These are phyloP conservation scores for Thalassiosira mediterranea DNA, from an alignment of 352 stramenopile species.

Conservation along the genomic window DNA sequence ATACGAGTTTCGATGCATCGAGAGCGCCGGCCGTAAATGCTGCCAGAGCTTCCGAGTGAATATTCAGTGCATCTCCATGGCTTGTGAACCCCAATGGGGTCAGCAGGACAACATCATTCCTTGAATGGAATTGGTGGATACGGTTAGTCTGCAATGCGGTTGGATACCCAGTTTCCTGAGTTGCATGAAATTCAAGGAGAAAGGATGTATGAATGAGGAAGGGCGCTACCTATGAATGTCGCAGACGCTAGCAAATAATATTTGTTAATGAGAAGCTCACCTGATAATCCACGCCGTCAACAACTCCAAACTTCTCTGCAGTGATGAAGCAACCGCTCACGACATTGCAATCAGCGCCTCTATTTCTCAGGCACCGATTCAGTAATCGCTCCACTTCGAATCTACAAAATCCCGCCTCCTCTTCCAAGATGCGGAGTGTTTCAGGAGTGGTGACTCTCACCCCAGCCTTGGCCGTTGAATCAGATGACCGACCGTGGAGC, in stretches of 20 bases:
- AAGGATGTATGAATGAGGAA: no score
- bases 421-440: conserved; percentile 90
- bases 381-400: conserved; percentile 84
- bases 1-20: conserved; percentile 83
- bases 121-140: conserved; percentile 87
- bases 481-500: conserved; percentile 14
- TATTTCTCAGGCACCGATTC: conserved; percentile 69
- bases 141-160: conserved; percentile 89
- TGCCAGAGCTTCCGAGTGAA: conserved; percentile 80
- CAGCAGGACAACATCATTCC: conserved; percentile 94
- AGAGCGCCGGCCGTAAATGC: conserved; percentile 72
- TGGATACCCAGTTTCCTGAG: conserved; percentile 89
- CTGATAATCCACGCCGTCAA: conserved; percentile 69
- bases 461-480: conserved; percentile 22
- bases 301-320: conserved; percentile 73
- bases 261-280: conserved; percentile 16
- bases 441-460: conserved; percentile 60
- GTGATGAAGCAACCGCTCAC: conserved; percentile 95
- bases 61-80: conserved; percentile 89
- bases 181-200: no score
- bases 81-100: conserved; percentile 92
- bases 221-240: no score
- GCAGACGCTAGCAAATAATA: no score
- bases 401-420: conserved; percentile 87
- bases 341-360: conserved; percentile 86